Base-by-base conservation (phyloP, 2,329 filamentous ascomycete species). In the Talaromyces sp. region DNA sequence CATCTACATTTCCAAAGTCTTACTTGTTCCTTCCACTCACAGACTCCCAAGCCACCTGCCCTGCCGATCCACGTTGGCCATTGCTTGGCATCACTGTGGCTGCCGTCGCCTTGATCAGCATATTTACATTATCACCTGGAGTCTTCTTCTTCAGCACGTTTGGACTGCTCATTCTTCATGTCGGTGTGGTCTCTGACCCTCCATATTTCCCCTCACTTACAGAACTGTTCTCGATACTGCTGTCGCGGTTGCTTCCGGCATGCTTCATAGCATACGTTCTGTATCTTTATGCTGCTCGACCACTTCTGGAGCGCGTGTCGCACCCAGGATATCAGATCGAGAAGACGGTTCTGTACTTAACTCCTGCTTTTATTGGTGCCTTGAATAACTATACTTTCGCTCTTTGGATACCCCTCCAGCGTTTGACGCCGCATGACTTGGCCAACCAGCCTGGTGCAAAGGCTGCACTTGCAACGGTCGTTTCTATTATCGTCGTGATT, bases 331-430 rank as follows among this genome's bases (percentile, higher is more conserved):
- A 77, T 58, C 93, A 96, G 72, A 70, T 96, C 48, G 93, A 96
- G 71, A 97, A 96, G 81, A 91, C 92, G 0, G 77, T 98, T 2
- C 82, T 98, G 31, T 98, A 92, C 89, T 81, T 99, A 0, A 93
- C 93, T 1, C 88, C 87, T 7, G 92, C 90, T 71, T 99, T 96
- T 89, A 86, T 97, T 42, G 95, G 93, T 16, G 88, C 91, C 1
- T 78, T 99, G 67, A 93, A 93, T 71, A 98, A 98, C 77, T 96
- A 97, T 76, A 98, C 95, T 0, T 91, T 99, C 71, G 90, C 92
- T 69, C 73, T 74, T 9, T 89, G 91, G 77, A 97, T 99, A 65
- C 95, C 95, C 0, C 95, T 99, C 67, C 87, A 92, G 75, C 88
- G 95, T 2, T 83, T 99, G n/a, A 98, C 91, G 8, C 87, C 88